Percentiles rank a stretch among this genome's conserved stretches.
These are phyloP conservation scores for Hysterangium stoloniferum DNA, from an alignment of 768 basidiomycete species.

Conservation along the genomic window DNA sequence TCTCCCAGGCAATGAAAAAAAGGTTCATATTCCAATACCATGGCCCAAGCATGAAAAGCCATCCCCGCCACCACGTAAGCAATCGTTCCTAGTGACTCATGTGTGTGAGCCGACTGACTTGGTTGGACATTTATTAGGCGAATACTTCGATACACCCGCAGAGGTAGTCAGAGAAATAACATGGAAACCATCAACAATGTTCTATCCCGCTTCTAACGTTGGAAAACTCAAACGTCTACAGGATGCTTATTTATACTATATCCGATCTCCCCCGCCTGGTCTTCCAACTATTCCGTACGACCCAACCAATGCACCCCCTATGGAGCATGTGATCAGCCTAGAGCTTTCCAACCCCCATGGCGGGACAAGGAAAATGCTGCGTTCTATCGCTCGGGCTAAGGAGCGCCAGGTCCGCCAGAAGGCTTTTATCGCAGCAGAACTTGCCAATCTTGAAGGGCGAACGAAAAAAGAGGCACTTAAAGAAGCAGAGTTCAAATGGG, in stretches of 20 bases:
- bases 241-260: constrained; percentile 44
- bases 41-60: constrained; percentile 56
- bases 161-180: constrained; percentile 62
- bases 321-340: constrained; percentile 56
- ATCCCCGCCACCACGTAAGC: constrained; percentile 38
- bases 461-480: constrained; percentile 54
- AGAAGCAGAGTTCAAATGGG: constrained; percentile 70
- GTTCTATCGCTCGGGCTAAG: constrained; percentile 28
- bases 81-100: not conserved
- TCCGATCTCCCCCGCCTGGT: constrained; percentile 29
- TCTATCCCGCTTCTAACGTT: constrained; percentile 25
- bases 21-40: constrained; percentile 40
- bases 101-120: not conserved
- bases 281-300: constrained; percentile 31
- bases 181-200: constrained; percentile 55
- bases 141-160: constrained; percentile 54
- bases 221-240: constrained; percentile 40
- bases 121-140: constrained; percentile 31
- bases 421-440: constrained; percentile 39
- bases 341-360: constrained; percentile 80
- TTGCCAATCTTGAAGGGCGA: constrained; percentile 52
- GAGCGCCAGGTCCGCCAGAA: constrained; percentile 16
- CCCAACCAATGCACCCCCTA: constrained; percentile 36
- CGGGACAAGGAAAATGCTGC: constrained; percentile 70
- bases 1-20: constrained; percentile 36